Base-by-base conservation (phyloP, 179 eudicot genomes). In the Silene coronaria region DNA sequence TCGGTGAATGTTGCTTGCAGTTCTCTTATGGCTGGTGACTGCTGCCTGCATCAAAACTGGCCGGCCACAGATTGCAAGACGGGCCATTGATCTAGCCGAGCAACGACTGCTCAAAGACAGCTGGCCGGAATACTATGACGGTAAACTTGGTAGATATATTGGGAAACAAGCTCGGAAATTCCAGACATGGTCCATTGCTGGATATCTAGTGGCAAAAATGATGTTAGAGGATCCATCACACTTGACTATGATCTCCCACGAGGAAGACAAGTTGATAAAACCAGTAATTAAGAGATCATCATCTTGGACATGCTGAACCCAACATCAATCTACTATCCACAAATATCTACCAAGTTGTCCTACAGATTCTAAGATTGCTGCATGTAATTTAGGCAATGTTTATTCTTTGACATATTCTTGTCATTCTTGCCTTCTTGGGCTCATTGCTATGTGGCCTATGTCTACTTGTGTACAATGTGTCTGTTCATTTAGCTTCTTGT, bases 191-290 rank as follows among this genome's bases (percentile, higher is more conserved):
- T 89, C 93, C 3, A 84, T 89, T 67, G 93, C 91, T 17, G 91
- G 93, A 28, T 89, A 87, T 77, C 80, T 89, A 10, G 93, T 89
- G 70, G 89, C 93, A 19, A 89, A 89, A 74, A 89, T 87, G 93
- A 87, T 89, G 92, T 83, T 89, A 32, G 92, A 89, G 74, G 92
- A 89, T 80, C 92, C 92, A 11, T 89, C 92, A 0, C 92, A 89
- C 78, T 77, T 89, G 80, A 90, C 89, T 62, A 87, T 89, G 92
- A 76, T 89, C 64, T 83, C 92, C 23, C 79, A 85, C 45, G 92
- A 89, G 82, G 92, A 89, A 68, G 92, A 89, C 80, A 89, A 82
- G 82, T 82, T 87, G 72, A 84, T 87, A 85, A 87, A 89, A 77
- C 92, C 92, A 58, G 45, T 84, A 64, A 78, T 89, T 51, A 89